Percentiles rank a stretch among this genome's conserved stretches.
phyloP scores from a whole-genome alignment of 2,329 filamentous ascomycete species.

The Cladosporium cucumerinum region DNA sequence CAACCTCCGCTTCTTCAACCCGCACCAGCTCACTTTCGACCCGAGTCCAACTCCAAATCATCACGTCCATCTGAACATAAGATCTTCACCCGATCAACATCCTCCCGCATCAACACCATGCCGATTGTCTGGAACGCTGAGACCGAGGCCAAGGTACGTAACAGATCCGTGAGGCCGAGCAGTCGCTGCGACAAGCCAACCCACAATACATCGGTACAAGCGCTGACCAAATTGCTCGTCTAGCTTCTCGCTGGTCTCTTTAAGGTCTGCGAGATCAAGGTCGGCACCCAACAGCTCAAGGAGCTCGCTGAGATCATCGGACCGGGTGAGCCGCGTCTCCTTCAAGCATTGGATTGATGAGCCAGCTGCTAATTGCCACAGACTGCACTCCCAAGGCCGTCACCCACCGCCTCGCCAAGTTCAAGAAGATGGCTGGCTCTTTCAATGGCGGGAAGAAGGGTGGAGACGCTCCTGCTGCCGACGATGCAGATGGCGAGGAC shows the following conservation, averaged over 20 bases:
- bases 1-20: background rate
- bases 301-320: constrained; percentile 31
- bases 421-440: constrained; percentile 21
- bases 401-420: constrained; percentile 29
- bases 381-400: constrained; percentile 35
- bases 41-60: background rate
- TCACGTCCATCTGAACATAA: background rate
- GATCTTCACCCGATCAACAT: background rate
- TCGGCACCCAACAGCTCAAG: constrained; percentile 21
- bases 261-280: constrained; percentile 31
- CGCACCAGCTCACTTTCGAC: background rate
- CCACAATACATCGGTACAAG: background rate
- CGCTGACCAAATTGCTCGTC: constrained; percentile 11
- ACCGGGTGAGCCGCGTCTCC: constrained; percentile 20
- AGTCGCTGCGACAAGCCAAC: background rate
- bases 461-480: constrained; percentile 1
- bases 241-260: constrained; percentile 30
- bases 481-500: background rate
- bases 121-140: constrained; percentile 33
- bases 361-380: constrained; percentile 12
- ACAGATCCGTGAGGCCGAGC: background rate
- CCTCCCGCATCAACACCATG: constrained; percentile 23
- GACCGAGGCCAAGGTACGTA: constrained; percentile 27
- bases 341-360: background rate
- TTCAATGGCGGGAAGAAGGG: constrained; percentile 15